Conservation (phyloP, 225 moss, liverwort and hornwort genomes). For the Rhytidiadelphus loreus region DNA sequence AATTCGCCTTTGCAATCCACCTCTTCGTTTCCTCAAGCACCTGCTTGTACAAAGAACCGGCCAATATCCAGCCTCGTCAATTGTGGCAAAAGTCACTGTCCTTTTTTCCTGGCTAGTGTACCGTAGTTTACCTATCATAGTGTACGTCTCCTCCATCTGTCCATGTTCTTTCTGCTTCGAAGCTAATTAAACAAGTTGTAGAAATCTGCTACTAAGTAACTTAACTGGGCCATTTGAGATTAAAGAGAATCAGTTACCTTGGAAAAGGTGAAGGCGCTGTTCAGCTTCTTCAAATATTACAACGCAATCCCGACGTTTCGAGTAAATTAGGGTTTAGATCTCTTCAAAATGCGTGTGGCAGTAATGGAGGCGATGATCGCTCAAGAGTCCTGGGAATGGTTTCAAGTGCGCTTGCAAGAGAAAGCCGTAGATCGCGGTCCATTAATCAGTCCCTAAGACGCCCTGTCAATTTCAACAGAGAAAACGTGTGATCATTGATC, state of each 20-base stretch:
- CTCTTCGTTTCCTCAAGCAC: no score
- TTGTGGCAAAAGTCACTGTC: no score
- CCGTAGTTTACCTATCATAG: background rate
- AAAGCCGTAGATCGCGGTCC: background rate
- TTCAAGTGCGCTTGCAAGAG: background rate
- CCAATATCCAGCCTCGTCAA: no score
- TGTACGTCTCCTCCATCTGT: background rate
- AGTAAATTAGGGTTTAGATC: background rate
- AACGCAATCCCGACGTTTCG: background rate
- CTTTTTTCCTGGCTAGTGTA: no score
- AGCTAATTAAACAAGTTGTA: background rate
- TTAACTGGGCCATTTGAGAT: background rate
- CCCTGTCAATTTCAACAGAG: background rate
- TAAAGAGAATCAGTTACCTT: background rate
- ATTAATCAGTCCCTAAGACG: background rate
- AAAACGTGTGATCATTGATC: background rate
- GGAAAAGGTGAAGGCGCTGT: no score
- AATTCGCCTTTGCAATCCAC: no score
- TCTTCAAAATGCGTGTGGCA: background rate
- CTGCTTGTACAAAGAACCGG: no score
- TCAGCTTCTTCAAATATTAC: background rate
- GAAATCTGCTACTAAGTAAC: background rate
- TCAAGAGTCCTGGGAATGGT: background rate
- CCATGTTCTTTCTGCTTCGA: background rate
- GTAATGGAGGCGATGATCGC: background rate